Evolutionary conservation across 2,329 filamentous ascomycete species (phyloP), one percentile per base, ranked within the genome.

Genomic region (Falciphora oryzae): DNA sequence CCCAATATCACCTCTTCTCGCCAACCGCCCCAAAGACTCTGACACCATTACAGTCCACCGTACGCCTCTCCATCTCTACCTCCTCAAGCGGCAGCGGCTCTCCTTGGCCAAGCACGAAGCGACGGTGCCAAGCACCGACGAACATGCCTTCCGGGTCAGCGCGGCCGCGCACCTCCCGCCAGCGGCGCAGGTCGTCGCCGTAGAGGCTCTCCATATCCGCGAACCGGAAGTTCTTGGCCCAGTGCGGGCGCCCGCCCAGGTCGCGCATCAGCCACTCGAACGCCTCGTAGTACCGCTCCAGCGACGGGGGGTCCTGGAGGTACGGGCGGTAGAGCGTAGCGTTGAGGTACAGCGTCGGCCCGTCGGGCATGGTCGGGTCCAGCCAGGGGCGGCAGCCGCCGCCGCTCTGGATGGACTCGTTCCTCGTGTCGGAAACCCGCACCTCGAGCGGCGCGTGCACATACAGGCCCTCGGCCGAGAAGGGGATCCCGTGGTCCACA

Each of bases 51-150:
- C 71, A 67, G 1, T 59, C 67, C 0, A 66, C 65, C 27, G 65
- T 57, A 35, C 66, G 60, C 7, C 67, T 68, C 38, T 60, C 58
- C 25, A 69, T 65, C 31, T 72, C 71, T 18, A 68, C 65, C 66
- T 75, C 73, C 65, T 75, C 73, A 14, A 73, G 69, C 38, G 69
- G 66, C 29, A 74, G 67, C n/a, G 57, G 63, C 22, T 22, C 59
- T 6, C 57, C 63, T 11, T 68, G 74, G 35, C 75, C 76, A 57
- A 87, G 74, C 27, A 97, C 79, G 70, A 86, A 85, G 63, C 89
- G 83, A 32, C 90, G 83, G 76, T 97, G 92, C 94, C 94, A 99
- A 61, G 93, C 88, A 2, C 94, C 94, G 18, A 94, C 82, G 76
- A 94, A 94, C 83, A 93, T 87, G 63, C 90, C 90, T 66, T 92